Evolutionary conservation across 495 filamentous ascomycete genomes (phyloP).

Genomic region (Aspergillus egyptiacus): DNA sequence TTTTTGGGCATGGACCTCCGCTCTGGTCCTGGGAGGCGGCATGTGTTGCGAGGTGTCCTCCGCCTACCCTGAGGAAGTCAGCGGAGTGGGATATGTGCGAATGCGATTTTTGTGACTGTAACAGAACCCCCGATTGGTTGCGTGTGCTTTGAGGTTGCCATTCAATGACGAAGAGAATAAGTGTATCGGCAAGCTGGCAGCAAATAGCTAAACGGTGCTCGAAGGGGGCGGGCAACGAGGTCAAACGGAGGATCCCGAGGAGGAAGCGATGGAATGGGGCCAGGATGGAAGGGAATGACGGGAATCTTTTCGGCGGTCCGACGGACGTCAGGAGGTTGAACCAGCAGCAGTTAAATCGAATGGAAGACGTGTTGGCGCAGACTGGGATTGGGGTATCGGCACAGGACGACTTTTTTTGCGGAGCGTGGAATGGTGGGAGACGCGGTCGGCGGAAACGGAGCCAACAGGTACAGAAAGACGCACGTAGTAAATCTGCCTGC

Average conservation of each 20-base stretch:
- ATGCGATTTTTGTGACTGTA: constrained; percentile 2
- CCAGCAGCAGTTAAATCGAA: background rate
- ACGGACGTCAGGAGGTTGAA: background rate
- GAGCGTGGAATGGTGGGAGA: constrained; percentile 6
- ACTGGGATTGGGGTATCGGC: background rate
- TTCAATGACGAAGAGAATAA: constrained; percentile 12
- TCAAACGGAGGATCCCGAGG: constrained; percentile 7
- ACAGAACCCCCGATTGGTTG: constrained; percentile 3
- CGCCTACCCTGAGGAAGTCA: constrained; percentile 23
- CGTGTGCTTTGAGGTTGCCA: constrained; percentile 18
- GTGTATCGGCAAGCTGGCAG: background rate
- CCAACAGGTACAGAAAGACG: background rate
- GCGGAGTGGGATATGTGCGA: constrained; percentile 6
- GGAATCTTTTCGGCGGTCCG: background rate
- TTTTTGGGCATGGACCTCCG: constrained; percentile 86
- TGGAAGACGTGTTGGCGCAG: constrained; percentile 1
- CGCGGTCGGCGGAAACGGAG: constrained; percentile 1
- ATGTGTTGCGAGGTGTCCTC: constrained; percentile 41
- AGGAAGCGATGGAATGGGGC: constrained; percentile 2
- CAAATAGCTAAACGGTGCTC: background rate
- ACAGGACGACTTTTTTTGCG: constrained; percentile 9
- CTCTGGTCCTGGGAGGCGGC: constrained; percentile 64
- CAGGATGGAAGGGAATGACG: background rate
- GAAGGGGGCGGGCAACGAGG: background rate
- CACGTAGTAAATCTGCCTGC: background rate